Evolutionary conservation across 352 stramenopile species (phyloP), one percentile per base, ranked within the genome.

Genomic region (Globisporangium echinulatum): DNA sequence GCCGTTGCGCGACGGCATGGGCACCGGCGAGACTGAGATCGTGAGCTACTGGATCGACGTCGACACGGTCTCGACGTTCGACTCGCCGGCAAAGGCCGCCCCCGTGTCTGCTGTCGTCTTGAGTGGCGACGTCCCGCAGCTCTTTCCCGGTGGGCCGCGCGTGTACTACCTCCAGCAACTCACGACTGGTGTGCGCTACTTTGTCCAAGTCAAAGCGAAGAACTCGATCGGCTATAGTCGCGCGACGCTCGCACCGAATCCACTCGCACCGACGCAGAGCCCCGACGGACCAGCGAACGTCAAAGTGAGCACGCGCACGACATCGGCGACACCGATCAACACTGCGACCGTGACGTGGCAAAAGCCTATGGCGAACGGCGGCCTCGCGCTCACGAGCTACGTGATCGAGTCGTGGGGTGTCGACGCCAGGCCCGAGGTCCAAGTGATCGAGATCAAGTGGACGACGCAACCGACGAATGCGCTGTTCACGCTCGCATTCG

Each of bases 381-480:
- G 87, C 0, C 66, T 87, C 2, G 48, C 72, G 0, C 52, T 96
- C n/a, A 77, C 75, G 15, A 87, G 82, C 51, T 96, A 94, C 65
- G 77, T 76, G 48, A 68, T 96, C 3, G 88, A 96, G 64, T 96
- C 82, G 83, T 96, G 84, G 80, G 75, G 78, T 14, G 67, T 61
- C 5, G 67, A 68, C 7, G 49, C 63, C 0, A 75, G 73, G 1
- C 61, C 70, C 0, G 88, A 96, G 54, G 72, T 96, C 42, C 92
- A 97, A 63, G 79, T 88, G 48, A 83, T 97, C 36, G 87, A 89
- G 60, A 78, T 95, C 55, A 86, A 80, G 61, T 97, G 84, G 85
- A 82, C 70, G 8, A 83, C 70, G 4, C 51, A 56, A 17, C 83
- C 88, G 8, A 88, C 73, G 7, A 53, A 53, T 7, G 74, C 68